A percentile compares a stretch with the other conserved stretches of the same genome.
Conservation (phyloP, 2,329 filamentous ascomycete species). For the Sclerotiophoma versabilis region DNA sequence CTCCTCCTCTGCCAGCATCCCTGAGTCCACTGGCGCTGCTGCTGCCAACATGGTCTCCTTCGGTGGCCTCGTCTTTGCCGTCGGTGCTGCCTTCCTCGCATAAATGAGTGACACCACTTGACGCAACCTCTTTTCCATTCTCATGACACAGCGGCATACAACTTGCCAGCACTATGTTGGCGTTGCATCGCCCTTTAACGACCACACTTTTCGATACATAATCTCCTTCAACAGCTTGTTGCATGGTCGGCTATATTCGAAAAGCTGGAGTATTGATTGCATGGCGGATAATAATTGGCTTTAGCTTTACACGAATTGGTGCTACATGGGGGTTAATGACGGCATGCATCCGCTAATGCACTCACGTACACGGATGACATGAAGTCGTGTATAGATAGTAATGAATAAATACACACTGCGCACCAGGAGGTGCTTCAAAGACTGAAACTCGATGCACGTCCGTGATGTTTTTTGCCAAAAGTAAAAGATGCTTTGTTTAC, state of each 20-base stretch:
- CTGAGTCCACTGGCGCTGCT: conserved; percentile 35
- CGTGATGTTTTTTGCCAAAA: background rate
- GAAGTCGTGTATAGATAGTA: conserved; percentile 30
- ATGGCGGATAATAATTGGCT: conserved; percentile 19
- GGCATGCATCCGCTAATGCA: conserved; percentile 25
- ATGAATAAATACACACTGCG: conserved; percentile 16
- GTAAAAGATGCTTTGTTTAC: too few species aligned
- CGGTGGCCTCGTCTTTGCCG: conserved; percentile 38
- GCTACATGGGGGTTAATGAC: conserved; percentile 11
- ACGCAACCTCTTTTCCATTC: conserved; percentile 9
- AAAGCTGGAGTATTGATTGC: conserved; percentile 19
- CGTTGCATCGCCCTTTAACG: conserved; percentile 12
- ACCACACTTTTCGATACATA: conserved; percentile 21
- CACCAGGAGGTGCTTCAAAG: background rate
- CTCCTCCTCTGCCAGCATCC: conserved; percentile 14
- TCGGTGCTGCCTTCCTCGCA: conserved; percentile 39
- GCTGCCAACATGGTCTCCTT: conserved; percentile 38
- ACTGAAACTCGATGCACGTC: background rate
- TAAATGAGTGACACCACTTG: conserved; percentile 17
- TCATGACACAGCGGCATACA: conserved; percentile 11
- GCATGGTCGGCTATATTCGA: conserved; percentile 22
- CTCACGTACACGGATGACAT: conserved; percentile 18
- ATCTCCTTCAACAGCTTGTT: conserved; percentile 16
- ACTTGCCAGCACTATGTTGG: background rate
- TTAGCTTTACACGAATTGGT: conserved; percentile 7